These are phyloP conservation scores for Apiotrichum brassicae DNA, from an alignment of 1,284 basidiomycete species.

Conservation along the genomic window DNA sequence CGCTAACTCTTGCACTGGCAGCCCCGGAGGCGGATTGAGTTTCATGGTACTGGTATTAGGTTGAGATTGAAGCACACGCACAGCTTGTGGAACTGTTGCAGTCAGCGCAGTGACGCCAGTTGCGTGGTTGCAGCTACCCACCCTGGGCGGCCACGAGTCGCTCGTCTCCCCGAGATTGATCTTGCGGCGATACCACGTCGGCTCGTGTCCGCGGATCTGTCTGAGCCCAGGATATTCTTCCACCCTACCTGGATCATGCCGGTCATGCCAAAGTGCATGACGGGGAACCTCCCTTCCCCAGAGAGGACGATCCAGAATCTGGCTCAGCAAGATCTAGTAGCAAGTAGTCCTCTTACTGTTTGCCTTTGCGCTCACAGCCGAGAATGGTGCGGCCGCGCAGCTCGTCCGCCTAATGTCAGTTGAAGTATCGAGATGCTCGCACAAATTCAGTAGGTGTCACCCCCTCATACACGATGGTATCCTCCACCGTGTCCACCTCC, in stretches of 20 bases:
- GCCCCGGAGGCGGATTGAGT: slow-evolving; percentile 31
- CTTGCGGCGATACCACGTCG: slow-evolving; percentile 58
- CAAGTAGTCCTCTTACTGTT: slow-evolving; percentile 48
- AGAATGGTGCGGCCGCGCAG: slow-evolving; percentile 57
- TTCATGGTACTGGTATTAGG: slow-evolving; percentile 46
- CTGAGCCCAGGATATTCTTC: background rate
- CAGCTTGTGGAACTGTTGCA: slow-evolving; percentile 35
- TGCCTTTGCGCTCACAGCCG: slow-evolving; percentile 64
- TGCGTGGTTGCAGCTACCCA: slow-evolving; percentile 25
- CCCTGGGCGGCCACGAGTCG: slow-evolving; percentile 74
- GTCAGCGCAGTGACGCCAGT: no score
- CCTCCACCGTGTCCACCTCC: slow-evolving; percentile 58
- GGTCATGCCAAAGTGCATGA: slow-evolving; percentile 78
- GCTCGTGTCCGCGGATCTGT: slow-evolving; percentile 59
- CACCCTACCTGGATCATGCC: slow-evolving; percentile 61
- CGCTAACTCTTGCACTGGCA: slow-evolving; percentile 32
- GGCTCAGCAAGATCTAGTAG: background rate
- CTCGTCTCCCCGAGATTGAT: slow-evolving; percentile 50
- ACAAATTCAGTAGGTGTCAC: slow-evolving; percentile 61
- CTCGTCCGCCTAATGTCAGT: slow-evolving; percentile 53
- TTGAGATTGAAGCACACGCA: slow-evolving; percentile 11
- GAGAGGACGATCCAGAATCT: slow-evolving; percentile 65
- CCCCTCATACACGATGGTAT: slow-evolving; percentile 64
- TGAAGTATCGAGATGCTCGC: slow-evolving; percentile 31
- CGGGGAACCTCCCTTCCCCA: slow-evolving; percentile 59